A percentile compares a stretch with the other conserved stretches of the same genome.
Evolutionary conservation across 495 filamentous ascomycete species (phyloP).

Genomic region (Penicillium tannophilum): DNA sequence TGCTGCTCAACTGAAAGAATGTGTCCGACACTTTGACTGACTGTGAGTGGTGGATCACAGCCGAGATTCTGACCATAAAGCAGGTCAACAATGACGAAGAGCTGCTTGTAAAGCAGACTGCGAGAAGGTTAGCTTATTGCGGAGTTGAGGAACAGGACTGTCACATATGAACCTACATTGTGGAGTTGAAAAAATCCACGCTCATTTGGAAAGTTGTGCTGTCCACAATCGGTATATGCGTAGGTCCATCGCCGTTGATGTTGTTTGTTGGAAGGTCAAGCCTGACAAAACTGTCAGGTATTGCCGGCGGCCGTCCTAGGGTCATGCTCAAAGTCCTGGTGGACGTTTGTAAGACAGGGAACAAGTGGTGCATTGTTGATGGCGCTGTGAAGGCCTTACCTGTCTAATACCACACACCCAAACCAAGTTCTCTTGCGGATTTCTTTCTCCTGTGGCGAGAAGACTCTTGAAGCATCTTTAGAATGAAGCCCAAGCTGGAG

Average conservation of each 20-base stretch:
- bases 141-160: neutral
- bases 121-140: neutral
- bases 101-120: slow-evolving; percentile 2
- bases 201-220: slow-evolving; percentile 1
- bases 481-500: slow-evolving; percentile 1
- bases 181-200: slow-evolving; percentile 3
- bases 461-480: neutral
- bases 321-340: slow-evolving; percentile 3
- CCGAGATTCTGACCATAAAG: slow-evolving; percentile 4
- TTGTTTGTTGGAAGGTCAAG: slow-evolving; percentile 2
- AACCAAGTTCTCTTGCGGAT: slow-evolving; percentile 1
- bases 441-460: slow-evolving; percentile 2
- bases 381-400: neutral
- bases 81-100: slow-evolving; percentile 2
- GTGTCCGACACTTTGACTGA: neutral
- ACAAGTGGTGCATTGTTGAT: neutral
- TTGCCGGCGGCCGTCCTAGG: neutral
- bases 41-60: slow-evolving; percentile 1
- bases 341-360: neutral
- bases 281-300: slow-evolving; percentile 1
- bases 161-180: neutral
- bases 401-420: slow-evolving; percentile 2
- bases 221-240: neutral
- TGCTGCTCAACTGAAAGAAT: neutral
- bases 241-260: neutral